Evolutionary conservation across 129 eudicot species (phyloP).

Genomic region (Kitagawia praeruptora): DNA sequence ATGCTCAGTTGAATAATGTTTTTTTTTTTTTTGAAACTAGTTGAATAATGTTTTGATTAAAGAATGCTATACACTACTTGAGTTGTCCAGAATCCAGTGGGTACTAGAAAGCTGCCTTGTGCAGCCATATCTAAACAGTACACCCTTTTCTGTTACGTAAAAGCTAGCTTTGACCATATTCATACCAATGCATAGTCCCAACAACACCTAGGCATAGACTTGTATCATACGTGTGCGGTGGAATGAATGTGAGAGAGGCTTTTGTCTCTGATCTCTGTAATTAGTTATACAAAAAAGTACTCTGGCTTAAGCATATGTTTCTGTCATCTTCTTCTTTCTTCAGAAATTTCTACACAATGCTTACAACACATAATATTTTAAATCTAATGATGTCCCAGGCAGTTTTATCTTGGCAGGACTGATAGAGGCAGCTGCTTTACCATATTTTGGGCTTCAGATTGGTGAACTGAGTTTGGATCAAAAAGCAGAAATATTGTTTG

Average conservation of each 20-base stretch:
- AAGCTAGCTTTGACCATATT: not conserved
- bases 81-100: not conserved
- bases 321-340: not conserved
- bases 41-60: not conserved
- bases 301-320: not conserved
- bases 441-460: slow-evolving; percentile 54
- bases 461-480: slow-evolving; percentile 72
- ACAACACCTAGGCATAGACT: not conserved
- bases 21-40: too few species aligned
- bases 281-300: not conserved
- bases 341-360: not conserved
- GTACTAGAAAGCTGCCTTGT: not conserved
- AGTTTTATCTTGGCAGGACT: slow-evolving; percentile 98
- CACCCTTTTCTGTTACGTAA: not conserved
- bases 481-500: slow-evolving; percentile 72
- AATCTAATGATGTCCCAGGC: slow-evolving; percentile 65
- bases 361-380: not conserved
- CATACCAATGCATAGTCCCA: not conserved
- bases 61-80: not conserved
- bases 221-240: not conserved
- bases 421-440: slow-evolving; percentile 66
- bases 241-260: not conserved
- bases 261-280: not conserved
- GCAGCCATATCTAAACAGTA: not conserved
- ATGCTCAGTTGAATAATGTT: not conserved